Base-by-base conservation (phyloP, 768 basidiomycete genomes). In the Flagelloscypha sp. region DNA sequence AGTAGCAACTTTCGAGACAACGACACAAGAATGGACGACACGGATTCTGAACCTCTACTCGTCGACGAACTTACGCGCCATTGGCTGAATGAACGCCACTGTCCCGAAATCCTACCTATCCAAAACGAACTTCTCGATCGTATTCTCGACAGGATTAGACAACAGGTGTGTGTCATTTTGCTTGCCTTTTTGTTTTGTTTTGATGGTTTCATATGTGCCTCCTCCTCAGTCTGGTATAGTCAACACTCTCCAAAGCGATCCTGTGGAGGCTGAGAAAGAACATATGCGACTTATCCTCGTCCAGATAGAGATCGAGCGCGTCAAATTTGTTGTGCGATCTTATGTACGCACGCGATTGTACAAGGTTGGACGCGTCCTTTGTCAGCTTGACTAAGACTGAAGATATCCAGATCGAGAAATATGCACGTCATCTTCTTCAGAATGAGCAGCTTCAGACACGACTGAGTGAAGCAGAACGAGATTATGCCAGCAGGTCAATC, bases 241-340 rank as follows among this genome's bases (percentile, higher is more conserved):
- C 23, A 87, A 75, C 51, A 62, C 72, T 31, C 59, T 95, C 20
- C 72, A 85, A 4, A 75, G 76, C 17, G 88, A 94, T 54, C 84
- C 87, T 0, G 72, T 76, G 24, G 81, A 86, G 2, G 87, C 83
- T 1, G 89, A 94, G 49, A 89, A 94, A 42, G 92, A 97, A 44
- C 90, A 97, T 49, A 84, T 92, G 41, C 69, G 88, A 45, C 85
- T 94, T 22, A 82, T 89, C 68, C 79, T 97, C 35, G 92, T 87
- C 0, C 88, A 93, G 59, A 93, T 88, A 0, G 92, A 97, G 58
- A 76, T 94, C 46, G 92, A 97, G 53, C 76, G 93, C 27, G 86
- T 89, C 48, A 93, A 90, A 58, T 97, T 90, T 51, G 74, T 94
- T 37, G 76, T 95, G 17, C 64, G 92, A 38, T 87, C 88, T 2